These are phyloP conservation scores for Neopestalotiopsis clavispora DNA, from an alignment of 2,329 filamentous ascomycete species.

Conservation along the genomic window DNA sequence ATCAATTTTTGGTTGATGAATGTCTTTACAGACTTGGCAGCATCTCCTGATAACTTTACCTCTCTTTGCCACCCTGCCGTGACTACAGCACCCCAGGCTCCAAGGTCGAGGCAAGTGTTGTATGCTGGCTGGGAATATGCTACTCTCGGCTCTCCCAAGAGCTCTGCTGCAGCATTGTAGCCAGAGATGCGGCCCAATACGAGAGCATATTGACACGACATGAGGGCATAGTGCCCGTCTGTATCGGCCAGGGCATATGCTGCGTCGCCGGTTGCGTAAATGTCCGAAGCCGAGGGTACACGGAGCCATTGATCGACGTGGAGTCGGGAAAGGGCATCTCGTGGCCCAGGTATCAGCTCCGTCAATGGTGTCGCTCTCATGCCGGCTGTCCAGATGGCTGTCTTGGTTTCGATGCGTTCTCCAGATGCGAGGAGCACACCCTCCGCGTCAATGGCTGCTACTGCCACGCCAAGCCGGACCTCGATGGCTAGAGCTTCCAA, in stretches of 20 bases:
- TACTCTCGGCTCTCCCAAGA: conserved; percentile 31
- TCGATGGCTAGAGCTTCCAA: conserved; percentile 35
- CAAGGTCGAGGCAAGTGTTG: conserved; percentile 41
- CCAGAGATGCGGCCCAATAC: conserved; percentile 39
- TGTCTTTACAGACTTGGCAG: conserved; percentile 38
- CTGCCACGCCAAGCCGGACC: conserved; percentile 32
- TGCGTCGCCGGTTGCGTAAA: conserved; percentile 42
- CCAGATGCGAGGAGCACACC: conserved; percentile 34
- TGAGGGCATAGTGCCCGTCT: conserved; percentile 35
- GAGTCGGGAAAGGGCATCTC: conserved; percentile 34
- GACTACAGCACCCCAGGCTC: conserved; percentile 35
- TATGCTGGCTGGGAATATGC: conserved; percentile 38
- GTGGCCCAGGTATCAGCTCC: conserved; percentile 34
- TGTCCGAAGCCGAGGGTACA: conserved; percentile 22
- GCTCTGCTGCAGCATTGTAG: conserved; percentile 39
- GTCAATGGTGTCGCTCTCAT: conserved; percentile 38
- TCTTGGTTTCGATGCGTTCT: conserved; percentile 38
- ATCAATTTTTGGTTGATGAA: conserved; percentile 40
- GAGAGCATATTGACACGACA: conserved; percentile 46
- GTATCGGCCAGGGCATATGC: conserved; percentile 32
- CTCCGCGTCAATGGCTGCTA: conserved; percentile 29
- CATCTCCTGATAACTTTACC: conserved; percentile 30
- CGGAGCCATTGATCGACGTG: conserved; percentile 36
- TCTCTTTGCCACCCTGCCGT: conserved; percentile 37
- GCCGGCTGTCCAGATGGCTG: conserved; percentile 43